A percentile compares a stretch with the other conserved stretches of the same genome.
These are phyloP conservation scores for Mucor ambiguus DNA, from an alignment of 371 early-diverging fungal species.

Conservation along the genomic window DNA sequence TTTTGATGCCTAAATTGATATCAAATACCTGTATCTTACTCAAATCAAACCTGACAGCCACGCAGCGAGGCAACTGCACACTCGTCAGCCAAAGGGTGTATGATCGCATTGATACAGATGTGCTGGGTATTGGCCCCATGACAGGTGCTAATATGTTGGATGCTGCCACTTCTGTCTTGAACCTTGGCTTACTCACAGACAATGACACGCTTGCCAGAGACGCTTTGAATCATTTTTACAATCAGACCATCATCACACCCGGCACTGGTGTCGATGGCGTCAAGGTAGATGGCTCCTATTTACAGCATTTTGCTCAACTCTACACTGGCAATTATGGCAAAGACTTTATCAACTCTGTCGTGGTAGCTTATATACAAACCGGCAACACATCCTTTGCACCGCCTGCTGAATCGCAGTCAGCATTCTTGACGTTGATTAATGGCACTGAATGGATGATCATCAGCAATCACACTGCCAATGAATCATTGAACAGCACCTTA, in stretches of 20 bases:
- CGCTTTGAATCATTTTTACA: slow-evolving; percentile 26
- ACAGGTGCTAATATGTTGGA: slow-evolving; percentile 35
- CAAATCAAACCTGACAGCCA: slow-evolving; percentile 14
- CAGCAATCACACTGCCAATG: neutral
- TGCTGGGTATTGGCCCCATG: slow-evolving; percentile 27
- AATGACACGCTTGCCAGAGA: slow-evolving; percentile 20
- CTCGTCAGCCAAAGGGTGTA: slow-evolving; percentile 16
- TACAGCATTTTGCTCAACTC: slow-evolving; percentile 28
- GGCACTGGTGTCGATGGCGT: slow-evolving; percentile 25
- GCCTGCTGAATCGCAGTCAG: slow-evolving; percentile 13
- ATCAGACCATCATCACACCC: slow-evolving; percentile 16
- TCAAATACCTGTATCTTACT: slow-evolving; percentile 27
- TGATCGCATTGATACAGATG: slow-evolving; percentile 17
- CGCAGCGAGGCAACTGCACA: slow-evolving; percentile 21
- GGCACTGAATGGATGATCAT: slow-evolving; percentile 40
- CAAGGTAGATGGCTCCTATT: slow-evolving; percentile 30
- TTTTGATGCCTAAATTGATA: slow-evolving; percentile 23
- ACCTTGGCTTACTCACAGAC: slow-evolving; percentile 25
- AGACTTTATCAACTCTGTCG: slow-evolving; percentile 27
- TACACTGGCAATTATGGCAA: slow-evolving; percentile 35
- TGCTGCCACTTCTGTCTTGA: slow-evolving; percentile 21
- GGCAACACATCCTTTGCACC: slow-evolving; percentile 13
- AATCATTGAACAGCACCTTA: neutral
- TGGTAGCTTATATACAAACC: slow-evolving; percentile 17
- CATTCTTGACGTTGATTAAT: slow-evolving; percentile 24